A percentile compares a stretch with the other conserved stretches of the same genome.
Evolutionary conservation across 495 filamentous ascomycete genomes (phyloP).

Genomic region (Hyaloscypha finlandica): DNA sequence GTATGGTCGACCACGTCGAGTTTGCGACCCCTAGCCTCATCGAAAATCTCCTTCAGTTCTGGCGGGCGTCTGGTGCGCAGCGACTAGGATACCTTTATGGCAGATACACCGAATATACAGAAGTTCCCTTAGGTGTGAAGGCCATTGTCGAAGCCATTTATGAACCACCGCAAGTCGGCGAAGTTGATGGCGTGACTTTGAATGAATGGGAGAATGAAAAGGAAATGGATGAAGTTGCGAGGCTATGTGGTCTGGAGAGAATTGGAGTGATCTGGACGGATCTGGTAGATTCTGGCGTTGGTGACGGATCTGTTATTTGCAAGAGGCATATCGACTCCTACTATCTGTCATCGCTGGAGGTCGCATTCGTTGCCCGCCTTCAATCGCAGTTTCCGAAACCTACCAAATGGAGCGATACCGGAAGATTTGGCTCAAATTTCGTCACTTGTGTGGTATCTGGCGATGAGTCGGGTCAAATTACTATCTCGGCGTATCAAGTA

Average conservation of each 20-base stretch:
- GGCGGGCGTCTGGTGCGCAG: slow-evolving; percentile 78
- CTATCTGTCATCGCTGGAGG: slow-evolving; percentile 89
- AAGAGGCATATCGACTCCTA: slow-evolving; percentile 94
- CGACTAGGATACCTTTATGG: slow-evolving; percentile 91
- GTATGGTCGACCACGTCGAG: slow-evolving; percentile 99
- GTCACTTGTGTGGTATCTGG: slow-evolving; percentile 94
- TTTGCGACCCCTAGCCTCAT: slow-evolving; percentile 82
- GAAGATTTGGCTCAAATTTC: slow-evolving; percentile 92
- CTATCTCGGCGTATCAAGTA: slow-evolving; percentile 89
- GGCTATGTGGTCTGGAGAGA: slow-evolving; percentile 81
- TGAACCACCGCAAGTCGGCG: slow-evolving; percentile 88
- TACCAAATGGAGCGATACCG: slow-evolving; percentile 96
- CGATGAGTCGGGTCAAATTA: slow-evolving; percentile 84
- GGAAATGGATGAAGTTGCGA: slow-evolving; percentile 78
- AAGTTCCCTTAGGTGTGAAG: slow-evolving; percentile 92
- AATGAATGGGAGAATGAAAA: slow-evolving; percentile 86
- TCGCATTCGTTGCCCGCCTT: slow-evolving; percentile 82
- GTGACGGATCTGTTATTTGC: slow-evolving; percentile 84
- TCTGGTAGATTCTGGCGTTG: slow-evolving; percentile 76
- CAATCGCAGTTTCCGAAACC: slow-evolving; percentile 87
- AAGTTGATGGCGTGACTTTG: slow-evolving; percentile 88
- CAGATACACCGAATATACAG: slow-evolving; percentile 84
- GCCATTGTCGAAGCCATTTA: slow-evolving; percentile 98
- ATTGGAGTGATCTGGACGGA: slow-evolving; percentile 97
- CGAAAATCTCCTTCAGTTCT: slow-evolving; percentile 86